Evolutionary conservation across 148 eudicot genomes (phyloP).

Genomic region (Heliamphora exappendiculata): DNA sequence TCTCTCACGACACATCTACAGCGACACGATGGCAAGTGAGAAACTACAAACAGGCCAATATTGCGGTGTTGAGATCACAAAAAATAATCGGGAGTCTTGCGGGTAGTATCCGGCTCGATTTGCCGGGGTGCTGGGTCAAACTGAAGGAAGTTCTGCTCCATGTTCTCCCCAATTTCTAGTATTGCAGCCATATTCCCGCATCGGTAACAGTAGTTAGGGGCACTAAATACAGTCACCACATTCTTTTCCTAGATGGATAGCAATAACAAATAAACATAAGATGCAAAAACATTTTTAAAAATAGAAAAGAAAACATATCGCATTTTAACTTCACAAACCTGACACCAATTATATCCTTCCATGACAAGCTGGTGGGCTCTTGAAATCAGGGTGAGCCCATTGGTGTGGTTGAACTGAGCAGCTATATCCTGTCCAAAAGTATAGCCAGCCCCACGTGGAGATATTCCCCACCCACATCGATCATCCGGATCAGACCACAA

Average conservation of each 20-base stretch:
- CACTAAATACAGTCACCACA: constrained; percentile 95
- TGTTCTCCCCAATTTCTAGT: constrained; percentile 89
- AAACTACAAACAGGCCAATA: constrained; percentile 30
- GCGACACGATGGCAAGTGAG: constrained; percentile 23
- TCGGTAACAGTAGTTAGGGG: constrained; percentile 94
- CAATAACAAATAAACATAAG: neutral
- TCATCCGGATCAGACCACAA: constrained; percentile 99
- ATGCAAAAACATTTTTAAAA: neutral
- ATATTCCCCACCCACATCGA: constrained; percentile 98
- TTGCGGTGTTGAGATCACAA: constrained; percentile 39
- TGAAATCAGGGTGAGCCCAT: constrained; percentile 81
- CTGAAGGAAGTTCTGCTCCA: constrained; percentile 96
- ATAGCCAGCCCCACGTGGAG: constrained; percentile 98
- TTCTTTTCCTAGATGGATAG: constrained; percentile 61
- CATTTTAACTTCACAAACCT: constrained; percentile 42
- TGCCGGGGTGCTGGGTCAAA: constrained; percentile 96
- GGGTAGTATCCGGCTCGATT: constrained; percentile 89
- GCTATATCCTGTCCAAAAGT: constrained; percentile 97
- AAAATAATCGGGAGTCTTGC: constrained; percentile 96
- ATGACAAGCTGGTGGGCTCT: constrained; percentile 97
- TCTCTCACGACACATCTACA: constrained; percentile 42
- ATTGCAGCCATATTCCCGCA: constrained; percentile 99
- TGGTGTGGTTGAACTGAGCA: constrained; percentile 75
- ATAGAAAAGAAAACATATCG: neutral
- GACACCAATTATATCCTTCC: constrained; percentile 98